Evolutionary conservation across 257 asterid genomes (phyloP), one percentile per base, ranked within the genome.

Genomic region (Asclepias syriaca): DNA sequence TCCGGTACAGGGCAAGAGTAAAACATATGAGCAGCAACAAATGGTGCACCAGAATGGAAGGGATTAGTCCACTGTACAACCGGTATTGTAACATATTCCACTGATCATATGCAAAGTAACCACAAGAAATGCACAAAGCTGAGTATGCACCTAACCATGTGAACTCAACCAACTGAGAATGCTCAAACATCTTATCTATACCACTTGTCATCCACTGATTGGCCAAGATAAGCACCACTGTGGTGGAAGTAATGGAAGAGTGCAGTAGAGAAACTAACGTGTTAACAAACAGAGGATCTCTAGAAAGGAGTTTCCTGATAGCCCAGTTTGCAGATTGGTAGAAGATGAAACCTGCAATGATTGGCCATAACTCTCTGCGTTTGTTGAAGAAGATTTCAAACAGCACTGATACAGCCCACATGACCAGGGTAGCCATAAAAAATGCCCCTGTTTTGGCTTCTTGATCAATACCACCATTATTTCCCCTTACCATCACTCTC

Each of bases 71-170:
- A 54, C 87, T 89, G 75, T 94, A 89, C 71, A 94, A 69, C 34
- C 85, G 78, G 72, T 89, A 67, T 24, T 84, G 77, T 83, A 91
- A 74, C 97, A 94, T 94, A 80, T 94, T 97, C 86, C 81, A 84
- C 79, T 94, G 99, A 80, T 94, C 99, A 72, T 94, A 94, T 37
- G 99, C 99, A 81, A 94, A 94, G 76, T 94, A 94, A 56, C 97
- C 97, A 76, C 84, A 79, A 11, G 97, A 94, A 80, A 94, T 80
- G 83, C 97, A 89, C 67, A 91, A 76, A 75, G 89, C 91, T 49
- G 83, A 77, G 79, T 85, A 89, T 22, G 99, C 93, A 83, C 89
- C 86, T 7, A 83, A 87, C 99, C 97, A 94, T 24, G 87, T 85
- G 71, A 74, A 79, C 51, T 84, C 84, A 45, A 91, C 97, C 82